Percentiles rank a stretch among this genome's conserved stretches.
phyloP scores from a whole-genome alignment of 495 filamentous ascomycete genomes.

The Xylaria longipes region DNA sequence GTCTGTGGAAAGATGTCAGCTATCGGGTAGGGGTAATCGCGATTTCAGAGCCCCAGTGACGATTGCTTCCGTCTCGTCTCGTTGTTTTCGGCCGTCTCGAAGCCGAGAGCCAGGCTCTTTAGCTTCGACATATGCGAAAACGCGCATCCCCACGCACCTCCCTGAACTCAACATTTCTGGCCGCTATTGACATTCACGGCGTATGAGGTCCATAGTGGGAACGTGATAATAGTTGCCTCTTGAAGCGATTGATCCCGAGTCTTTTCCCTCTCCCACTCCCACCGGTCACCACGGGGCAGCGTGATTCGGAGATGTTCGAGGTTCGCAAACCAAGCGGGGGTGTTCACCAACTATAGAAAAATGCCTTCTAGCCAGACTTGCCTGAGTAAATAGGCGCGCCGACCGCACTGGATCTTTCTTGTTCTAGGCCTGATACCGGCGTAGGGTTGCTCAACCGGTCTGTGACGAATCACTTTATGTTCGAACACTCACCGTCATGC shows the following conservation, averaged over 20 bases:
- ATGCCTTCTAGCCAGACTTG: constrained; percentile 35
- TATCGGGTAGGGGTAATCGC: constrained; percentile 14
- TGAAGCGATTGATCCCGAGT: constrained; percentile 32
- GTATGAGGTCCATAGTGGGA: constrained; percentile 1
- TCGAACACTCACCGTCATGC: background rate
- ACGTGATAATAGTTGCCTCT: constrained; percentile 9
- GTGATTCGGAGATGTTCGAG: constrained; percentile 36
- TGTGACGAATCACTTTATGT: background rate
- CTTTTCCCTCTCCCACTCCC: constrained; percentile 30
- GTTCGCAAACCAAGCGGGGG: constrained; percentile 27
- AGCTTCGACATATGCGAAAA: constrained; percentile 12
- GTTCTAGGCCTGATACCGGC: background rate
- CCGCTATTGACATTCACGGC: constrained; percentile 8
- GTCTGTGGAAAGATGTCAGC: constrained; percentile 3
- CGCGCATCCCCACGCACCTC: constrained; percentile 9
- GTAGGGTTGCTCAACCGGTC: constrained; percentile 4
- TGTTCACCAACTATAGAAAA: constrained; percentile 21
- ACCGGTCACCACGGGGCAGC: constrained; percentile 36
- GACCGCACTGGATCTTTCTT: constrained; percentile 27
- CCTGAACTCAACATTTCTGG: constrained; percentile 4
- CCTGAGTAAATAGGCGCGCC: constrained; percentile 32
- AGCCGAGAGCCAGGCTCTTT: constrained; percentile 14
- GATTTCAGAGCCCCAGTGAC: constrained; percentile 16
- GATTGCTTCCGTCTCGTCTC: background rate
- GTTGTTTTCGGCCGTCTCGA: constrained; percentile 13